phyloP scores from a whole-genome alignment of 148 eudicot genomes.

The Amaranthus cruentus region DNA sequence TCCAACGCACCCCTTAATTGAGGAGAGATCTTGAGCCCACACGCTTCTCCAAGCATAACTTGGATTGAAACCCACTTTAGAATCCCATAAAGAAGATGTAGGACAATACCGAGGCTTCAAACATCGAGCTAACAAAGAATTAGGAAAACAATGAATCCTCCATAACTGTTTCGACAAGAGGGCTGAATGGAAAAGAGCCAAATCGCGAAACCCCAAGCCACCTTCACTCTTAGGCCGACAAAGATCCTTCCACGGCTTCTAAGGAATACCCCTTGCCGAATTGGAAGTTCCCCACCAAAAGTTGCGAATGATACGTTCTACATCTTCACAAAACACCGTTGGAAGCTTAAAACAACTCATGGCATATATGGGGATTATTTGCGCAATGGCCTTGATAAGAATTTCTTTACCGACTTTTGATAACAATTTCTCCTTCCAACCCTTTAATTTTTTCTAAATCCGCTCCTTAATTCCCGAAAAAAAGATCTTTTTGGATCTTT shows the following conservation, averaged over 20 bases:
- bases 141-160: not conserved
- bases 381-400: not conserved
- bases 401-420: not conserved
- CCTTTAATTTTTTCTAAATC: too few species aligned
- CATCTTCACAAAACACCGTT: not conserved
- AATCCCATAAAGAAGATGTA: not conserved
- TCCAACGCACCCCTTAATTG: not conserved
- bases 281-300: too few species aligned
- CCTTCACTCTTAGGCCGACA: not conserved
- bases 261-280: too few species aligned
- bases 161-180: not conserved
- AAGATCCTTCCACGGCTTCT: too few species aligned
- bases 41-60: not conserved
- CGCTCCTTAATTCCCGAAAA: too few species aligned
- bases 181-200: not conserved
- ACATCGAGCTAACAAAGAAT: not conserved
- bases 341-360: not conserved
- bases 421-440: not conserved
- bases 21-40: not conserved
- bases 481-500: too few species aligned
- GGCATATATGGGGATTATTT: not conserved
- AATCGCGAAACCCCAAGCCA: not conserved
- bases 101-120: not conserved
- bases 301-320: not conserved
- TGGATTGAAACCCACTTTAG: not conserved